A percentile compares a stretch with the other conserved stretches of the same genome.
Evolutionary conservation across 192 early-diverging fungal genomes (phyloP).

Genomic region (Coemansia sp.): DNA sequence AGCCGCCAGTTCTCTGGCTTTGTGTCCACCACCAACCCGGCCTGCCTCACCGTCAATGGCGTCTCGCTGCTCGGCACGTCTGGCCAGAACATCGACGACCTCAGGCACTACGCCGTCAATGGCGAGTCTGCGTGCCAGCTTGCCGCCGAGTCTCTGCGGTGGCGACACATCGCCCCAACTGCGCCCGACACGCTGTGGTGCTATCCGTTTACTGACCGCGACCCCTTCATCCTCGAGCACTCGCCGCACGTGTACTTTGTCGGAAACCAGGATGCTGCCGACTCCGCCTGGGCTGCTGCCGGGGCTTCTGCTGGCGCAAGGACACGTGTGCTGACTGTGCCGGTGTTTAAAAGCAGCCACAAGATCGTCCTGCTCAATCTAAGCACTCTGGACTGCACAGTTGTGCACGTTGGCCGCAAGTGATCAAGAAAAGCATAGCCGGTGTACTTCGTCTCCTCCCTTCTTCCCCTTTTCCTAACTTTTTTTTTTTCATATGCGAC

Average conservation of each 20-base stretch:
- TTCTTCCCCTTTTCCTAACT: neutral
- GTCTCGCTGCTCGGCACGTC: slow-evolving; percentile 70
- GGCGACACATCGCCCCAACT: slow-evolving; percentile 89
- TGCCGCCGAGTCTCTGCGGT: slow-evolving; percentile 69
- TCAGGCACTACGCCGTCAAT: slow-evolving; percentile 64
- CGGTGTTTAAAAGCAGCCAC: slow-evolving; percentile 68
- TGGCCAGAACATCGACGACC: slow-evolving; percentile 89
- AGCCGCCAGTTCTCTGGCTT: slow-evolving; percentile 65
- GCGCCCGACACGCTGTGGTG: slow-evolving; percentile 96
- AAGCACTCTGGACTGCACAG: slow-evolving; percentile 59
- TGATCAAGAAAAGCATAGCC: neutral
- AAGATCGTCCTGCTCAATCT: slow-evolving; percentile 80
- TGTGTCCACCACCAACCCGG: slow-evolving; percentile 77
- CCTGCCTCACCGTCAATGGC: slow-evolving; percentile 67
- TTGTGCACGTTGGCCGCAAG: slow-evolving; percentile 6
- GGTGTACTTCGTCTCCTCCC: neutral
- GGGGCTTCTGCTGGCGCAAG: slow-evolving; percentile 32
- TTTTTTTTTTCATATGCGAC: neutral
- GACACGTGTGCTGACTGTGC: slow-evolving; percentile 74
- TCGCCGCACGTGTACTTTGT: slow-evolving; percentile 86
- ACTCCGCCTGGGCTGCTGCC: slow-evolving; percentile 30
- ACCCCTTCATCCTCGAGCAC: slow-evolving; percentile 80
- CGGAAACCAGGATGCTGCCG: slow-evolving; percentile 82
- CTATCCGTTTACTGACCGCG: slow-evolving; percentile 83
- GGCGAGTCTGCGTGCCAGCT: slow-evolving; percentile 63